Evolutionary conservation across 73 alveolate genomes (phyloP).

Genomic region (Paramecium caudatum): DNA sequence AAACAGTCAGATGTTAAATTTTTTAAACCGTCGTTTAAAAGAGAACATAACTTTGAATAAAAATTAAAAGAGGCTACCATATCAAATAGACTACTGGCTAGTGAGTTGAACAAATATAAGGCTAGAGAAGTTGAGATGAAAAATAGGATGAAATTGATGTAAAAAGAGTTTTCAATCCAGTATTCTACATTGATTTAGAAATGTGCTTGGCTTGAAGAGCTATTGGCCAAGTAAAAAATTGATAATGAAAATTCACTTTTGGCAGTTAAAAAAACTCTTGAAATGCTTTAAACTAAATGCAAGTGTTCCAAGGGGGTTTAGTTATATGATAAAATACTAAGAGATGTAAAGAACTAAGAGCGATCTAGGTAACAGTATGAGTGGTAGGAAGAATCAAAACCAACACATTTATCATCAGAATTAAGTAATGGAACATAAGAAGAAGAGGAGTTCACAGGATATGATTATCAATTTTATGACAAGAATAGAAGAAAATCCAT

Average conservation of each 20-base stretch:
- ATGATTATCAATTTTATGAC: neutral
- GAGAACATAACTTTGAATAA: neutral
- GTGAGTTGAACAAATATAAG: slow-evolving; percentile 1
- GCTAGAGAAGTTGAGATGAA: neutral
- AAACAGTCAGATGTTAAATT: neutral
- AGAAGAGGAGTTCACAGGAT: neutral
- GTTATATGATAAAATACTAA: slow-evolving; percentile 24
- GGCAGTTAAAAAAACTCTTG: slow-evolving; percentile 45
- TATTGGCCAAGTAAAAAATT: slow-evolving; percentile 40
- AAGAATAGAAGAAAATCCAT: slow-evolving; percentile 12
- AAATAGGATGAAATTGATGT: neutral
- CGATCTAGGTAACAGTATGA: neutral
- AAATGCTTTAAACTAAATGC: slow-evolving; percentile 39
- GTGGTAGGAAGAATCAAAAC: neutral
- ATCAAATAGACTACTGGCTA: slow-evolving; percentile 39
- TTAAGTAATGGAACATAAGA: neutral
- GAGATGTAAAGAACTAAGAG: slow-evolving; percentile 12
- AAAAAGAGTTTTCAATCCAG: slow-evolving; percentile 4
- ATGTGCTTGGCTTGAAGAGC: slow-evolving; percentile 50
- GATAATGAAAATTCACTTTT: slow-evolving; percentile 57
- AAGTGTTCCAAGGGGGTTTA: neutral
- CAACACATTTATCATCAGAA: neutral
- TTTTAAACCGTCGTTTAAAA: neutral
- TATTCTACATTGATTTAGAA: neutral
- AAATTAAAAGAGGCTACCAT: slow-evolving; percentile 12